Evolutionary conservation across 208 protist species (phyloP).

Genomic region (Crithidia thermophila): DNA sequence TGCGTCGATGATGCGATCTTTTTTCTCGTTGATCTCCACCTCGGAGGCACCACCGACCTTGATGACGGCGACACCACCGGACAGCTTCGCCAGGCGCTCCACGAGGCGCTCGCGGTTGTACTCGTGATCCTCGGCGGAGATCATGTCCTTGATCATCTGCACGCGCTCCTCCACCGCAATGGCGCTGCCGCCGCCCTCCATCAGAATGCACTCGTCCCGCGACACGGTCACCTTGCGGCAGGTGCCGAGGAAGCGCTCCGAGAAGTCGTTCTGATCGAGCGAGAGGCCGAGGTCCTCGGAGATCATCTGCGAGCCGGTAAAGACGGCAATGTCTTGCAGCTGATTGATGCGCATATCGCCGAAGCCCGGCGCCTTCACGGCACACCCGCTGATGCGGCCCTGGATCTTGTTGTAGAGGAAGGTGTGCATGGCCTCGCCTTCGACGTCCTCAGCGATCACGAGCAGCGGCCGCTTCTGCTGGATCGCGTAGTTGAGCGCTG

Average conservation of each 20-base stretch:
- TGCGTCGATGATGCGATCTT: conserved; percentile 99
- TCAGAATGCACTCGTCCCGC: conserved; percentile 98
- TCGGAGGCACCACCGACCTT: conserved; percentile 98
- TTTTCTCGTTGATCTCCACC: conserved; percentile 99
- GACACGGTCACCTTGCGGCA: conserved; percentile 94
- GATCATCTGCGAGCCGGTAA: conserved; percentile 97
- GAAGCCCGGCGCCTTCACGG: conserved; percentile 99
- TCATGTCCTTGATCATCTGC: conserved; percentile 97
- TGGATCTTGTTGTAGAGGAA: conserved; percentile 96
- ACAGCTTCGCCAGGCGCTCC: conserved; percentile 93
- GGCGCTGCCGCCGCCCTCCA: conserved; percentile 97
- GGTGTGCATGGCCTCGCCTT: conserved; percentile 92
- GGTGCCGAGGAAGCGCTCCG: conserved; percentile 80
- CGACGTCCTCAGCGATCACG: conserved; percentile 91
- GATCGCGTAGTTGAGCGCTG: conserved; percentile 86
- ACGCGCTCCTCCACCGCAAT: conserved; percentile 95
- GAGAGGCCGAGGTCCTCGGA: conserved; percentile 95
- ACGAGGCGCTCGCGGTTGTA: conserved; percentile 99
- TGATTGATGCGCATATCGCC: conserved; percentile 99
- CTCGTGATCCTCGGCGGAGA: conserved; percentile 91
- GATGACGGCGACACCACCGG: conserved; percentile 94
- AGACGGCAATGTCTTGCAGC: conserved; percentile 99
- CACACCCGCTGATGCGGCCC: conserved; percentile 77
- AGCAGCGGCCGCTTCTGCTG: conserved; percentile 87
- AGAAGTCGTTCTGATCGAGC: conserved; percentile 92